Base-by-base conservation (phyloP, 495 filamentous ascomycete genomes). In the Podospora comata region DNA sequence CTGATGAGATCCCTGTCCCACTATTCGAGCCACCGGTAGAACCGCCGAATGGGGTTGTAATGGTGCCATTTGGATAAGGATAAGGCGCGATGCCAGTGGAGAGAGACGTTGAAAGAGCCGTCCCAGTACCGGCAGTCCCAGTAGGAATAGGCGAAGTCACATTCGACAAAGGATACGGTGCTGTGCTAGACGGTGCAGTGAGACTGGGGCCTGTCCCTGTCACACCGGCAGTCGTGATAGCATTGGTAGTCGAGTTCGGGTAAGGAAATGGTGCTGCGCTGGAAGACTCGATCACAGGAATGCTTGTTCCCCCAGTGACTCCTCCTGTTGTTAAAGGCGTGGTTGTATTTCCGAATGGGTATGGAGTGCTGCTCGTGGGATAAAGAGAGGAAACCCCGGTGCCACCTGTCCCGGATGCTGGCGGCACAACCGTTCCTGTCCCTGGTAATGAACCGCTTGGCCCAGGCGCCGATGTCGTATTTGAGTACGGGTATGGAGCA, bases 401-500 rank as follows among this genome's bases (percentile, higher is more conserved):
- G 39, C 39, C 39, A 13, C 39, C 39, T 48, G 39, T 48, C 39
- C 39, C 15, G 39, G 39, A 48, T 11, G 9, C 39, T 6, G 39
- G 13, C 15, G 39, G 39, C 39, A 48, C 39, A 48, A 48, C 15
- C 9, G 39, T 48, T 16, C 39, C 39, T 13, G 39, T 16, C 39
- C 13, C 39, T 48, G 39, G 39, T 13, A 16, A 48, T 48, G 39
- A 48, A 16, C 39, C 39, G 15, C 39, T 48, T 3, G 39, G 39
- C 39, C 39, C 39, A 48, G 13, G 6, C 13, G 39, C 39, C 5
- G 15, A 48, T 48, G 39, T 48, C 2, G 39, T 53, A 58, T 74
- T 77, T 20, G 68, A 62, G n/a, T 65, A 59, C 15, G 73, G 71
- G 56, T 73, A 76, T 30, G 76, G 71, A 18, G 39, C 39, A 13